Conservation (phyloP, 2,329 filamentous ascomycete genomes). For the Xylaria digitata region DNA sequence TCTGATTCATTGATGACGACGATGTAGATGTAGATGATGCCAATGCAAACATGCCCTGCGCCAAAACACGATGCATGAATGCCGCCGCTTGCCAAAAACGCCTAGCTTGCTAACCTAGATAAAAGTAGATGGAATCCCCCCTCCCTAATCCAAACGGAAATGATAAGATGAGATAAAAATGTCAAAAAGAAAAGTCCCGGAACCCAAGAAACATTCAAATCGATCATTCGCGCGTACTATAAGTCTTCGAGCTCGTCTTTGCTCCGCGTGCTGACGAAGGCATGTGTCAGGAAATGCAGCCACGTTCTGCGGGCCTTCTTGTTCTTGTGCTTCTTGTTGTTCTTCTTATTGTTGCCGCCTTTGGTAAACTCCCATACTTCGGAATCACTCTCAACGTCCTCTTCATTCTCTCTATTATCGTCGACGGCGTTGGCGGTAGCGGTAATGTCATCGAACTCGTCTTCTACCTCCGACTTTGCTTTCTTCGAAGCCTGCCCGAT, state of each 20-base stretch:
- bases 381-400: conserved; percentile 46
- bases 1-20: too few relatives aligned
- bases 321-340: conserved; percentile 63
- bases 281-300: conserved; percentile 80
- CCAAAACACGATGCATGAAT: conserved; percentile 16
- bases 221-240: conserved; percentile 5
- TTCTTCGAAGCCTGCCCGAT: conserved; percentile 70
- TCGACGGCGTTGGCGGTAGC: conserved; percentile 39
- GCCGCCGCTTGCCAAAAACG: conserved; percentile 26
- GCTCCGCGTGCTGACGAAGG: conserved; percentile 80
- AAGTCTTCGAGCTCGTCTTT: conserved; percentile 71
- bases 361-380: conserved; percentile 39
- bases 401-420: conserved; percentile 43
- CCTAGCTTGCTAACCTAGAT: conserved; percentile 30
- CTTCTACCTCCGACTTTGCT: conserved; percentile 35
- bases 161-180: neutral
- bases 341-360: conserved; percentile 70
- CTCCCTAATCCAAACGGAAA: neutral
- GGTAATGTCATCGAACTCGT: conserved; percentile 40
- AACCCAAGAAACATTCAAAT: conserved; percentile 1
- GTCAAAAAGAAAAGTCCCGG: neutral
- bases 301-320: conserved; percentile 74
- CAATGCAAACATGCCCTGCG: conserved; percentile 22
- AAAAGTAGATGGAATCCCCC: conserved; percentile 13
- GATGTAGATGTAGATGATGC: neutral